Evolutionary conservation across 2,329 filamentous ascomycete species (phyloP), one percentile per base, ranked within the genome.

Genomic region (Chrysoporthe deuterocubensis): DNA sequence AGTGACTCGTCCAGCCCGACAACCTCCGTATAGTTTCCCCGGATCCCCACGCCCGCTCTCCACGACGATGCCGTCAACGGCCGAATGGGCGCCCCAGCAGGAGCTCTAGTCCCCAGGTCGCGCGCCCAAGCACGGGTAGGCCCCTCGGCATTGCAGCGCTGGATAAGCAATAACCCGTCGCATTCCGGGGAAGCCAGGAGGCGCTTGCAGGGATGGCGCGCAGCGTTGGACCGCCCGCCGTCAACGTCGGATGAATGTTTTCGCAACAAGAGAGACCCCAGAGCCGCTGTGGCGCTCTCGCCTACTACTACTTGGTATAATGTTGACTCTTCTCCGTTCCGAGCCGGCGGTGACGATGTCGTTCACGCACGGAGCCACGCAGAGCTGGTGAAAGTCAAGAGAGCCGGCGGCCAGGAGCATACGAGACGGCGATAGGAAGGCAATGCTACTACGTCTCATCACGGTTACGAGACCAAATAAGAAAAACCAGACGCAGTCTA

Each of bases 91-190:
- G 13, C 37, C 16, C 1, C 21, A 16, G 40, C 18, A 26, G 16
- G 2, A 21, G n/a, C 5, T 60, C 34, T 26, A 56, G 13, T 40
- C 32, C 56, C 56, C 56, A 58, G 56, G n/a, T 40, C 50, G 9
- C 3, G 7, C 26, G 26, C 26, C 26, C 18, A 6, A 59, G 37
- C 57, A 37, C 66, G 66, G 66, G 43, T 65, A 60, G 48, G n/a
- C 58, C 60, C 48, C 42, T 69, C 65, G 67, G 65, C 67, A 68
- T 40, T 64, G 52, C 14, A 48, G 26, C 48, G 26, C 56, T 48
- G 64, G 65, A 54, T 67, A 67, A 67, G 61, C 16, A 67, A 64
- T 67, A 62, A 65, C 65, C 65, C 67, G 67, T 48, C 57, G 54
- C 43, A 64, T 67, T 59, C 67, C 65, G 48, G 32, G 48, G 44